Conservation (phyloP, 139 green algal genomes). For the Nannochloris sp. region DNA sequence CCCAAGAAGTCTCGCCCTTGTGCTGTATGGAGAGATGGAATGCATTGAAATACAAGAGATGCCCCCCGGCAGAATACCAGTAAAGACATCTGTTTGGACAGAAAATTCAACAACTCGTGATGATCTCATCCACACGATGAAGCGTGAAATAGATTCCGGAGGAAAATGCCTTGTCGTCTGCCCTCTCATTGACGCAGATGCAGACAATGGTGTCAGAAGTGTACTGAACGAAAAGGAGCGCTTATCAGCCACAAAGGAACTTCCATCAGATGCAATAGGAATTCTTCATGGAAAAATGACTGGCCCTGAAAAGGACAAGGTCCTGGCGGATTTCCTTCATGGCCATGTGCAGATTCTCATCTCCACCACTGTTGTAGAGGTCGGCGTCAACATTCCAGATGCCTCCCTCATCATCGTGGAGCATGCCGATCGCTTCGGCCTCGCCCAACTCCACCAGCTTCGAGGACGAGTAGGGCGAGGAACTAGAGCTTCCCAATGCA, state of each 20-base stretch:
- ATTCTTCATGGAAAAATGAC: conserved; percentile 70
- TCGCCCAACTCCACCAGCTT: conserved; percentile 93
- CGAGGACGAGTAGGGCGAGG: conserved; percentile 70
- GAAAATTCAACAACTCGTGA: conserved; percentile 16
- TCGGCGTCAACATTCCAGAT: conserved; percentile 82
- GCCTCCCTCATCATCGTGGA: conserved; percentile 88
- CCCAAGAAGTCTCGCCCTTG: conserved; percentile 79
- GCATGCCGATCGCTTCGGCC: conserved; percentile 83
- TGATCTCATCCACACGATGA: conserved; percentile 39
- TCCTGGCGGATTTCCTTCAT: conserved; percentile 39
- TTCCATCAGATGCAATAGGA: conserved; percentile 35
- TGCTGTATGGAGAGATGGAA: conserved; percentile 54
- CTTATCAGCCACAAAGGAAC: conserved; percentile 28
- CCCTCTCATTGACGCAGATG: conserved; percentile 43
- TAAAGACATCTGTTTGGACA: conserved; percentile 39
- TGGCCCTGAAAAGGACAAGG: conserved; percentile 48
- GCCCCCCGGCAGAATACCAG: conserved; percentile 54
- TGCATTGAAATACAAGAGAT: conserved; percentile 49
- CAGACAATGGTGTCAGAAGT: conserved; percentile 6
- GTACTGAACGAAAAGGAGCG: conserved; percentile 33
- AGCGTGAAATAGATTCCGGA: conserved; percentile 43
- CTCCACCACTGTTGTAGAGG: conserved; percentile 83
- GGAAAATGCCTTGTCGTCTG: conserved; percentile 44
- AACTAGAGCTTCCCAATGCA: conserved; percentile 25
- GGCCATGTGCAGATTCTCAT: conserved; percentile 66